A percentile compares a stretch with the other conserved stretches of the same genome.
Evolutionary conservation across 768 basidiomycete species (phyloP).

Genomic region (Mycena galopus): DNA sequence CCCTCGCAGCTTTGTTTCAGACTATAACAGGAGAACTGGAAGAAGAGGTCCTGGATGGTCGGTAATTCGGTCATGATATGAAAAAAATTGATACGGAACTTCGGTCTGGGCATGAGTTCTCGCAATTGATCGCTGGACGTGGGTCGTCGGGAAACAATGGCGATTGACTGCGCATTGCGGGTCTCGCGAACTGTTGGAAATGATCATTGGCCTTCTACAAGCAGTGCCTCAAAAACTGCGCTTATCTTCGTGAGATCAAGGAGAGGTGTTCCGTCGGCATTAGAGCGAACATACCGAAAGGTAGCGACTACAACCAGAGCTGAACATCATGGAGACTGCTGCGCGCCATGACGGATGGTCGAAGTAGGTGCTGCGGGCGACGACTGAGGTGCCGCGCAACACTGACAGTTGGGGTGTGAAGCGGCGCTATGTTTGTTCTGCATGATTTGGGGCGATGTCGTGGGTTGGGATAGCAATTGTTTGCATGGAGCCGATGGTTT

Average conservation of each 20-base stretch:
- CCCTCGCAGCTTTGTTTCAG: neutral
- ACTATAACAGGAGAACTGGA: neutral
- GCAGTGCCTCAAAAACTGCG: neutral
- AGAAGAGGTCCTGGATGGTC: neutral
- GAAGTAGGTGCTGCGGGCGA: constrained; percentile 3
- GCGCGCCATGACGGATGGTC: constrained; percentile 2
- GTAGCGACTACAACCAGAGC: neutral
- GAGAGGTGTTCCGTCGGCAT: constrained; percentile 26
- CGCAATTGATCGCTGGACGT: neutral
- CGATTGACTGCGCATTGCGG: constrained; percentile 10
- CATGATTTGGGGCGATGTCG: neutral
- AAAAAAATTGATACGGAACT: constrained; percentile 11
- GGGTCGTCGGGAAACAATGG: neutral
- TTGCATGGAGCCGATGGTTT: too few species aligned
- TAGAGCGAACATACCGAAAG: constrained; percentile 21
- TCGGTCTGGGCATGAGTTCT: neutral
- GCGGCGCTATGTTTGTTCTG: neutral
- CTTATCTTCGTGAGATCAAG: neutral
- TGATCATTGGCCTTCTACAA: neutral
- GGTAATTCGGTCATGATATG: neutral
- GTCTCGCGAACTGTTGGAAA: neutral
- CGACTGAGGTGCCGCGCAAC: constrained; percentile 14
- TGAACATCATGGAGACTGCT: constrained; percentile 1
- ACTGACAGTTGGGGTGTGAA: neutral
- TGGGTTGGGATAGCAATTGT: neutral